A percentile compares a stretch with the other conserved stretches of the same genome.
These are phyloP conservation scores for Blastobotrys raffinosifermentans DNA, from an alignment of 1,139 yeast species.

Conservation along the genomic window DNA sequence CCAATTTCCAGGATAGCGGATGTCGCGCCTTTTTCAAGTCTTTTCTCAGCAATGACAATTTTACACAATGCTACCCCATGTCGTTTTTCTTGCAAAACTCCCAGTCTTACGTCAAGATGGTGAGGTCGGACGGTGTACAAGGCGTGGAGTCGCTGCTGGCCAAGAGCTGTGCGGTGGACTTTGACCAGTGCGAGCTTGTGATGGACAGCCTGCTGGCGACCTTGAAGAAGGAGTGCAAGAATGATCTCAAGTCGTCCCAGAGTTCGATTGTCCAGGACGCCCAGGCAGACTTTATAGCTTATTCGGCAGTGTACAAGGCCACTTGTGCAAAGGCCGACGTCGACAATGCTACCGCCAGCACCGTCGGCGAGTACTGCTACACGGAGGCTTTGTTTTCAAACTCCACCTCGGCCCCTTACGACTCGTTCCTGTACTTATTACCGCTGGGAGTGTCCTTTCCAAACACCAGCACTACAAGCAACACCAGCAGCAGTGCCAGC, in stretches of 20 bases:
- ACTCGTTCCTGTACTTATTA: conserved; percentile 29
- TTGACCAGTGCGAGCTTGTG: conserved; percentile 18
- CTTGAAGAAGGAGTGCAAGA: conserved; percentile 13
- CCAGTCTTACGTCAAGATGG: conserved; percentile 25
- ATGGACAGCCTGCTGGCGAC: conserved; percentile 22
- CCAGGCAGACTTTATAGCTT: conserved; percentile 26
- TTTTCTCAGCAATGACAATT: conserved; percentile 24
- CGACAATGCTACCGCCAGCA: conserved; percentile 3
- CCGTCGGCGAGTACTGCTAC: conserved; percentile 24
- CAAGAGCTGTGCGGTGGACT: conserved; percentile 26
- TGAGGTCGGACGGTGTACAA: conserved; percentile 26
- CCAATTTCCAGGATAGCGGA: conserved; percentile 25
- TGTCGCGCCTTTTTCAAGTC: conserved; percentile 27
- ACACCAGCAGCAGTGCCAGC: conserved; percentile 1
- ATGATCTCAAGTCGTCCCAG: conserved; percentile 24
- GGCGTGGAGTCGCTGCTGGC: conserved; percentile 25
- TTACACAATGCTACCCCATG: conserved; percentile 29
- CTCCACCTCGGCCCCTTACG: conserved; percentile 15
- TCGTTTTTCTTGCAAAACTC: conserved; percentile 30
- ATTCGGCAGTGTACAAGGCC: conserved; percentile 24
- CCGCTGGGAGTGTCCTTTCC: conserved; percentile 29
- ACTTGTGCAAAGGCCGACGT: conserved; percentile 23
- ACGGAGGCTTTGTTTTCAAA: conserved; percentile 25
- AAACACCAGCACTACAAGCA: conserved; percentile 7
- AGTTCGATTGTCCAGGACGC: conserved; percentile 32